A percentile compares a stretch with the other conserved stretches of the same genome.
Evolutionary conservation across 129 eudicot species (phyloP).

Genomic region (Pseudognaphalium luteoalbum): DNA sequence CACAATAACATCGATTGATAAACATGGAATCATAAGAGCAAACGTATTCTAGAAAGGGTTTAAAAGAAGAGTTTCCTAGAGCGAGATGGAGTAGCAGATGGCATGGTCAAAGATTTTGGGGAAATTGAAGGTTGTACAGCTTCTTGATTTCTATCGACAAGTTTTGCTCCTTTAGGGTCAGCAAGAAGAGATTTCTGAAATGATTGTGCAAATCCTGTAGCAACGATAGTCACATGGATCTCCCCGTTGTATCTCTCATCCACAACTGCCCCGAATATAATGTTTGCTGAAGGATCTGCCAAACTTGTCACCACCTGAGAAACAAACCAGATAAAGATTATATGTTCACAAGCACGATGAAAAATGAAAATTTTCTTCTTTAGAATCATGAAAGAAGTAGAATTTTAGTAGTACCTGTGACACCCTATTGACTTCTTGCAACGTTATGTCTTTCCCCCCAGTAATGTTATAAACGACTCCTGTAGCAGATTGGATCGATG

Average conservation of each 20-base stretch:
- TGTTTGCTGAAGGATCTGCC: conserved; percentile 95
- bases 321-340: conserved; percentile 11
- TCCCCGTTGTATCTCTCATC: conserved; percentile 93
- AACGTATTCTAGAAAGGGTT: conserved; percentile 1
- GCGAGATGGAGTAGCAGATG: conserved; percentile 44
- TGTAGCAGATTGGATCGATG: conserved; percentile 96
- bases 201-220: conserved; percentile 94
- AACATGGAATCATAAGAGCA: not conserved
- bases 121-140: conserved; percentile 36
- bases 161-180: conserved; percentile 63
- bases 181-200: conserved; percentile 76
- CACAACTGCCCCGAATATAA: conserved; percentile 97
- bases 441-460: conserved; percentile 95
- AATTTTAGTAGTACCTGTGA: conserved; percentile 57
- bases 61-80: conserved; percentile 74
- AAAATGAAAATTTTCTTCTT: not conserved
- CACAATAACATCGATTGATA: not conserved
- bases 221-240: conserved; percentile 91
- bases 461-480: conserved; percentile 94
- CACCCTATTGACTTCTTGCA: conserved; percentile 95
- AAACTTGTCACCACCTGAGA: conserved; percentile 91
- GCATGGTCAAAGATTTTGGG: conserved; percentile 39
- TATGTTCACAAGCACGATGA: not conserved
- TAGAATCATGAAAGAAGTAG: not conserved
- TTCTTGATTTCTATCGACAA: conserved; percentile 52